Conservation (phyloP, 768 basidiomycete genomes). For the Lactifluus pinguis region DNA sequence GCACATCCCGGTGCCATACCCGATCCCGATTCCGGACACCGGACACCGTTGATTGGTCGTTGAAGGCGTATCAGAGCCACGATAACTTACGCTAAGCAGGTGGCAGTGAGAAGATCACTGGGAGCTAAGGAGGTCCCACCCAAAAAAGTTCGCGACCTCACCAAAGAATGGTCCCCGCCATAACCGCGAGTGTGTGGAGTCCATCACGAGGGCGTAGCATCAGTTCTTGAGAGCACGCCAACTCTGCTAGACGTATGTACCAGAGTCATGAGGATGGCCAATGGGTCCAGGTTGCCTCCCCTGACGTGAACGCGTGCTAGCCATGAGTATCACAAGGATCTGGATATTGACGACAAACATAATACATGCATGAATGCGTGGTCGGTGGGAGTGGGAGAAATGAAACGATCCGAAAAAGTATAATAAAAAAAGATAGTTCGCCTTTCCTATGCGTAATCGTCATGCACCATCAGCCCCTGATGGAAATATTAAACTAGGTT, state of each 20-base stretch:
- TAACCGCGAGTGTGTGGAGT: background rate
- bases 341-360: conserved; percentile 7
- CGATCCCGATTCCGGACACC: background rate
- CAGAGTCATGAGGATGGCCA: background rate
- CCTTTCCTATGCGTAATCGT: background rate
- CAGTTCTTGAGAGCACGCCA: background rate
- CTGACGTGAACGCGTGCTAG: background rate
- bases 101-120: no score
- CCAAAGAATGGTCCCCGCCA: no score
- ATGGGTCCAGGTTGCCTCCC: background rate
- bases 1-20: background rate
- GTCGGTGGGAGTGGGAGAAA: background rate
- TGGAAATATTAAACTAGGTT: background rate
- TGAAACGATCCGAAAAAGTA: background rate
- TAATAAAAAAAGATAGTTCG: conserved; percentile 6
- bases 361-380: conserved; percentile 5
- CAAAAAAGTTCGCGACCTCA: no score
- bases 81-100: no score
- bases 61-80: no score
- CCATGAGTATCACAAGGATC: background rate
- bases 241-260: background rate
- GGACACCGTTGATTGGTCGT: background rate
- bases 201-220: background rate
- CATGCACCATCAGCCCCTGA: conserved; percentile 17
- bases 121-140: no score